These are phyloP conservation scores for Pestalotiopsis sp. DNA, from an alignment of 2,329 filamentous ascomycete species.

Conservation along the genomic window DNA sequence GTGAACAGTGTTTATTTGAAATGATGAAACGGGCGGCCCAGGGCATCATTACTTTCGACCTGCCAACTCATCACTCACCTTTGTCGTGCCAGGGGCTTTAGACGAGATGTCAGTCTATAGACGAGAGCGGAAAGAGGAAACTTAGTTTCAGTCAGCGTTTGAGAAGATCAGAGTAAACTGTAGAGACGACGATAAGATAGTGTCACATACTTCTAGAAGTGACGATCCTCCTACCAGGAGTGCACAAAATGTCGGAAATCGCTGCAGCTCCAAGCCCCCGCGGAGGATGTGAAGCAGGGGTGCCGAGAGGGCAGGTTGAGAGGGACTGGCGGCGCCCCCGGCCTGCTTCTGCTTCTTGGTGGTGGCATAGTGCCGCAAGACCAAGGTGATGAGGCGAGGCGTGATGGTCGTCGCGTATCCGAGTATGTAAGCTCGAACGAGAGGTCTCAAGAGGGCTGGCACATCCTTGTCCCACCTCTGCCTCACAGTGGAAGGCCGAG, in stretches of 20 bases:
- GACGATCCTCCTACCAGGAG: conserved; percentile 61
- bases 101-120: conserved; percentile 8
- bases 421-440: conserved; percentile 60
- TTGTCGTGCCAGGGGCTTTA: conserved; percentile 19
- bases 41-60: neutral
- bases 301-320: conserved; percentile 25
- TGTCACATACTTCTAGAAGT: conserved; percentile 56
- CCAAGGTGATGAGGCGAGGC: conserved; percentile 56
- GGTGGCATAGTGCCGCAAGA: conserved; percentile 51
- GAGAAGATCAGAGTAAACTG: neutral
- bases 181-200: neutral
- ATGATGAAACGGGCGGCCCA: neutral
- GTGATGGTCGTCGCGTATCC: conserved; percentile 62
- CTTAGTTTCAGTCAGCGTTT: conserved; percentile 8
- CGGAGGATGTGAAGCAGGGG: conserved; percentile 45
- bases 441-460: conserved; percentile 54
- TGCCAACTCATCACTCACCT: conserved; percentile 38
- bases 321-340: conserved; percentile 19
- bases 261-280: conserved; percentile 53
- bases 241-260: conserved; percentile 66
- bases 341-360: conserved; percentile 24
- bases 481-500: conserved; percentile 18
- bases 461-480: conserved; percentile 35
- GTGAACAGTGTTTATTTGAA: conserved; percentile 3
- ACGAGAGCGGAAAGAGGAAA: conserved; percentile 6